These are phyloP conservation scores for Saksenaea vasiformis DNA, from an alignment of 371 early-diverging fungal genomes.

Conservation along the genomic window DNA sequence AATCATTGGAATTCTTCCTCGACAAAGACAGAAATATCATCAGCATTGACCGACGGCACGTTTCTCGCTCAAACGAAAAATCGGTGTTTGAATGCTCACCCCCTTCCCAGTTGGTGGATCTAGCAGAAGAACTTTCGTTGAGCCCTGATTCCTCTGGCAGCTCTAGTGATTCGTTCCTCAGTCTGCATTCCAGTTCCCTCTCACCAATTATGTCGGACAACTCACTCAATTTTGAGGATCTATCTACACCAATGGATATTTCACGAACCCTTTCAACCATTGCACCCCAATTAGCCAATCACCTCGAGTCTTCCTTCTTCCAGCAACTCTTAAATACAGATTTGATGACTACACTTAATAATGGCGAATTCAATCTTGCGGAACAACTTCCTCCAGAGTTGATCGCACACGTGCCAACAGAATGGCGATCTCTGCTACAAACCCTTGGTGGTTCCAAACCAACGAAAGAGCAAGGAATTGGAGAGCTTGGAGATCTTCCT, in stretches of 20 bases:
- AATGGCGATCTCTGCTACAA: slow-evolving; percentile 20
- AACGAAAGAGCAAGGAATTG: neutral
- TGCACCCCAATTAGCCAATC: slow-evolving; percentile 37
- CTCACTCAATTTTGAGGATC: neutral
- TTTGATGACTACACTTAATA: slow-evolving; percentile 19
- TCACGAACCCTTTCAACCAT: slow-evolving; percentile 4
- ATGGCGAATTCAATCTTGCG: neutral
- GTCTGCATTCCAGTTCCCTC: slow-evolving; percentile 9
- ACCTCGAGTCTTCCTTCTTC: slow-evolving; percentile 35
- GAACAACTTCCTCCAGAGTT: slow-evolving; percentile 22
- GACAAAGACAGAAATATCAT: slow-evolving; percentile 28
- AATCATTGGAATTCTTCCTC: slow-evolving; percentile 41
- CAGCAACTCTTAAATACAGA: slow-evolving; percentile 31
- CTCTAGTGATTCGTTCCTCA: neutral
- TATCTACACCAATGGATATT: neutral
- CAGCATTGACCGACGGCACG: slow-evolving; percentile 10
- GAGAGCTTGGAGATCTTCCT: neutral
- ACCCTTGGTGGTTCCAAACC: slow-evolving; percentile 5
- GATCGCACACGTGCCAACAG: slow-evolving; percentile 15
- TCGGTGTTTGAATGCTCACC: slow-evolving; percentile 2
- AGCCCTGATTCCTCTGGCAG: neutral
- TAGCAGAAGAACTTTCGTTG: neutral
- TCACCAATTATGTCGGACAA: slow-evolving; percentile 5
- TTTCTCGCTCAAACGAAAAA: neutral
- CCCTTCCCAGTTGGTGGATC: slow-evolving; percentile 12